Percentiles rank a stretch among this genome's conserved stretches.
phyloP scores from a whole-genome alignment of 345 rosid genomes.

The Barbarea vulgaris region DNA sequence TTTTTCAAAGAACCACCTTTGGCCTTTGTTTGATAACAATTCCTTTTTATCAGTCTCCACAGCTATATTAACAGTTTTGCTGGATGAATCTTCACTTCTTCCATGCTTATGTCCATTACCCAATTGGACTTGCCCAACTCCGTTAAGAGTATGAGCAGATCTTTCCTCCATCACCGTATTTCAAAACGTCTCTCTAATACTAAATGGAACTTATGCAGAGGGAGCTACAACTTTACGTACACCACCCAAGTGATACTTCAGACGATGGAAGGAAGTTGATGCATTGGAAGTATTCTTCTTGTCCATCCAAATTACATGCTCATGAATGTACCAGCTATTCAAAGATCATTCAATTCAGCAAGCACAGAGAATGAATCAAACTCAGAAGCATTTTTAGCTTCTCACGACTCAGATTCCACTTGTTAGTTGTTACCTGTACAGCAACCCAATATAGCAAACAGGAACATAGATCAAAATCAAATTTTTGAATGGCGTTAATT shows the following conservation, averaged over 20 bases:
- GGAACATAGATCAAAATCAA: slow-evolving; percentile 5
- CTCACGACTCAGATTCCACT: neutral
- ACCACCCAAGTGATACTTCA: slow-evolving; percentile 56
- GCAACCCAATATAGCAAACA: neutral
- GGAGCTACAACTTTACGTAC: slow-evolving; percentile 43
- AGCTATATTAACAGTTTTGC: neutral
- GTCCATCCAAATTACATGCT: slow-evolving; percentile 44
- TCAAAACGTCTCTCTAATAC: slow-evolving; percentile 29
- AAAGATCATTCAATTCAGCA: neutral
- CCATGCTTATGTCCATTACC: slow-evolving; percentile 11
- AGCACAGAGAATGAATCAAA: neutral
- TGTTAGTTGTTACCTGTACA: neutral
- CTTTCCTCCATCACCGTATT: slow-evolving; percentile 11
- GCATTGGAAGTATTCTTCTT: slow-evolving; percentile 3
- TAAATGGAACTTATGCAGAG: slow-evolving; percentile 47
- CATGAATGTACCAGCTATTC: slow-evolving; percentile 29
- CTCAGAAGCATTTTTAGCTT: neutral
- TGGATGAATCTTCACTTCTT: slow-evolving; percentile 13
- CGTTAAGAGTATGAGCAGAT: slow-evolving; percentile 1
- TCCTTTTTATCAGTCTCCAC: slow-evolving; percentile 14
- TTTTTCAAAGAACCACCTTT: slow-evolving; percentile 47
- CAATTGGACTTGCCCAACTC: slow-evolving; percentile 11
- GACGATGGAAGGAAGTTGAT: slow-evolving; percentile 24
- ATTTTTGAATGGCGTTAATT: neutral
- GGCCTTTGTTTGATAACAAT: slow-evolving; percentile 21